Conservation (phyloP, 176 grass and related monocot species). For the Bolboschoenus planiculmis region DNA sequence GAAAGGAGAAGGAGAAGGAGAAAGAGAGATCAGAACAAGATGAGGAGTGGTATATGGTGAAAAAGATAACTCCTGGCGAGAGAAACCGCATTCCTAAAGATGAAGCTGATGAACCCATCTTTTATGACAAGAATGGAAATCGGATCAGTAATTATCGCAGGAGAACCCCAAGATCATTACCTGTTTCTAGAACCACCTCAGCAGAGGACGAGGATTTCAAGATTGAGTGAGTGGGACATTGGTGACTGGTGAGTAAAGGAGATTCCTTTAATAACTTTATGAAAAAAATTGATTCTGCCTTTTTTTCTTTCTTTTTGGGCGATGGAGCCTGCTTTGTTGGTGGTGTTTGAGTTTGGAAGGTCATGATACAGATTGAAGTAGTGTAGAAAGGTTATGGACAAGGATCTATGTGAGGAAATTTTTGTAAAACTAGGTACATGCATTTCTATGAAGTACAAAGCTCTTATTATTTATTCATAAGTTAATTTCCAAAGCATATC, state of each 20-base stretch:
- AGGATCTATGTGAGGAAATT: too few relatives aligned
- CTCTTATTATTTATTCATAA: neutral
- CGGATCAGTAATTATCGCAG: conserved; percentile 9
- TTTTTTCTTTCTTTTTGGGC: neutral
- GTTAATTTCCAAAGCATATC: neutral
- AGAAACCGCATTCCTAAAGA: conserved; percentile 9
- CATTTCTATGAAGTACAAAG: neutral
- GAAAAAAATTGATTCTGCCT: neutral
- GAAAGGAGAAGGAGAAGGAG: neutral
- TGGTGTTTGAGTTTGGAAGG: neutral
- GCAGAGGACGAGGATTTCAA: conserved; percentile 12
- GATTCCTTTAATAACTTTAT: neutral
- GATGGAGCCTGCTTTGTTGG: neutral
- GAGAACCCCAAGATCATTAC: conserved; percentile 21
- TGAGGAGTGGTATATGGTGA: conserved; percentile 20
- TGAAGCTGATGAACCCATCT: conserved; percentile 2
- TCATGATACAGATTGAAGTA: neutral
- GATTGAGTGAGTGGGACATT: neutral
- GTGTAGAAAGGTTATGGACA: neutral
- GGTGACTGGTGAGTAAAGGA: neutral
- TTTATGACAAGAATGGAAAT: conserved; percentile 10
- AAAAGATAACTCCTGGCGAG: conserved; percentile 22
- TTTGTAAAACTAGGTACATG: neutral
- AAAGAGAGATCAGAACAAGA: conserved; percentile 3
- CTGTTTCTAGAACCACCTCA: conserved; percentile 9